Evolutionary conservation across 2,329 filamentous ascomycete genomes (phyloP).

Genomic region (Exserohilum rostratum): DNA sequence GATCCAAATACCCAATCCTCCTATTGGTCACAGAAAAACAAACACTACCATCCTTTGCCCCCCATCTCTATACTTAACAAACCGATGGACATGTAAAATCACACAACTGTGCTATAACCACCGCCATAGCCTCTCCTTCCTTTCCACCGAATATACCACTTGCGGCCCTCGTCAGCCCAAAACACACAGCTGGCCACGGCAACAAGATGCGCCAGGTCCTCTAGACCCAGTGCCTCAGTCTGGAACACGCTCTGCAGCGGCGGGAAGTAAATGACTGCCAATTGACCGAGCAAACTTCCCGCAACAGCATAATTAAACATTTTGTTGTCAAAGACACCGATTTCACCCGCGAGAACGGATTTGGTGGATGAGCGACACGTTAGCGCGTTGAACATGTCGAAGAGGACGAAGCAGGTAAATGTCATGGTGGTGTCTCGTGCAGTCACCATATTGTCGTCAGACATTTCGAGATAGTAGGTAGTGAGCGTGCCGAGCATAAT

Average conservation of each 20-base stretch:
- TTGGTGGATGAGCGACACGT: conserved; percentile 91
- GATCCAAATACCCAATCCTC: too few species aligned
- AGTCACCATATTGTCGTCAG: conserved; percentile 78
- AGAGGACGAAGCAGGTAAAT: conserved; percentile 97
- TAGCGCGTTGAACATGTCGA: conserved; percentile 99
- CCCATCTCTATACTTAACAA: too few species aligned
- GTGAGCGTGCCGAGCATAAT: conserved; percentile 93
- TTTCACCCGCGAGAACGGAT: conserved; percentile 83
- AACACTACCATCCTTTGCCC: too few species aligned
- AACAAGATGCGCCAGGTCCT: conserved; percentile 76
- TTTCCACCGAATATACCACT: conserved; percentile 63
- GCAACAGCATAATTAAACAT: conserved; percentile 97
- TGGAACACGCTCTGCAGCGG: conserved; percentile 95
- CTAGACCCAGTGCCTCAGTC: conserved; percentile 79
- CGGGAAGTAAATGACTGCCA: conserved; percentile 92
- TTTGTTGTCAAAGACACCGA: conserved; percentile 81
- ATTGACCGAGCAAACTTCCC: conserved; percentile 81
- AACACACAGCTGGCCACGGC: conserved; percentile 87
- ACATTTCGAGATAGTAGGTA: conserved; percentile 92
- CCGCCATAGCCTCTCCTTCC: conserved; percentile 39
- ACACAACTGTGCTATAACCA: conserved; percentile 50
- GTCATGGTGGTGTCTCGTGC: conserved; percentile 98
- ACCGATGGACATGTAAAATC: conserved; percentile 17
- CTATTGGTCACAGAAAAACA: too few species aligned
- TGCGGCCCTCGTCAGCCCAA: conserved; percentile 90